Base-by-base conservation (phyloP, 1,284 basidiomycete species). In the Apiotrichum gamsii region DNA sequence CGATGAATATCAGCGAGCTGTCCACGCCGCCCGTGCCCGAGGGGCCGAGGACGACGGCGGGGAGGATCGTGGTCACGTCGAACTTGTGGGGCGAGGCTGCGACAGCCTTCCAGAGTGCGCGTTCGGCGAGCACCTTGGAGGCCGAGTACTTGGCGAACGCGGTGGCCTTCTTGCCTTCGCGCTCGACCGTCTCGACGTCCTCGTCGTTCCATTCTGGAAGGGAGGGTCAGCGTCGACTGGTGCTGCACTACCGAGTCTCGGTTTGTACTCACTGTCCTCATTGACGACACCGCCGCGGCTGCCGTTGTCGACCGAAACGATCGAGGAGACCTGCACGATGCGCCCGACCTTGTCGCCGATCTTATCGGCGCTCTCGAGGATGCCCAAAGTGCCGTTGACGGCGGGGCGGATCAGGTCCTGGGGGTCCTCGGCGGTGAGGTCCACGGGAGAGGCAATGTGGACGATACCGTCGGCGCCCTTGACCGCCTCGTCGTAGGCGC, bases 401-500 rank as follows among this genome's bases (percentile, higher is more conserved):
- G 36, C 21, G 13, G 20, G 20, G 15, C 11, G 21, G 5, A 39
- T 37, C 2, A 37, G 10, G 6, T 11, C 25, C 11, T 6, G 11
- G 11, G 25, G 25, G 8, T 24, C 28, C 25, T 30, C 39, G 1
- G 45, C 29, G 23, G n/a, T 21, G 20, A 46, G 15, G 25, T 45
- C 44, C 14, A 51, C 35, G 6, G 54, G 54, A 14, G 51, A 54
- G 4, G 59, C 59, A 41, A 55, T 48, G 47, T 61, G 55, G 9
- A 64, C 61, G 14, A 85, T 78, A 3, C 74, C 82, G 56, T 82
- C 79, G 5, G 84, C 77, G 5, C 74, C 82, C 58, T 80, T 79
- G 32, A 84, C 80, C 1, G 80, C 81, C 37, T 81, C 77, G 59
- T 84, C 81, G 56, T 84, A 85, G 2, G 78, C 81, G 20, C 79